phyloP scores from a whole-genome alignment of 345 rosid genomes.

The Hibiscus tridactylites region DNA sequence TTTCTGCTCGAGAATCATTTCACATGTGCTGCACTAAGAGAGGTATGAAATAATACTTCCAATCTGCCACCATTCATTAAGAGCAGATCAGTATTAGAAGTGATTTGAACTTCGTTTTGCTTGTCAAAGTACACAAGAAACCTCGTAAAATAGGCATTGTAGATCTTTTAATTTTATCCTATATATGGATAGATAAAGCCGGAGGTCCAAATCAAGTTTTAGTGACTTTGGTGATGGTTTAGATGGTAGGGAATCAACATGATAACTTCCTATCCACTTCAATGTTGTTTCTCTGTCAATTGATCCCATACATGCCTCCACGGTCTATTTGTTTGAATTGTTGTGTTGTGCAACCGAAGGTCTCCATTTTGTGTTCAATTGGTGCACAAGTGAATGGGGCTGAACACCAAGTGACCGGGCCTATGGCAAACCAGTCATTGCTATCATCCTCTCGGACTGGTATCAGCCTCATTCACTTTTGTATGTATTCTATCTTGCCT shows the following conservation, averaged over 20 bases:
- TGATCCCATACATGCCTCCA: conserved; percentile 11
- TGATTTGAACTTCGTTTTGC: neutral
- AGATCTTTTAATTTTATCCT: neutral
- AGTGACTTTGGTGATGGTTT: conserved; percentile 15
- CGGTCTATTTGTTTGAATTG: neutral
- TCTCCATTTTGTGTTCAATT: conserved; percentile 16
- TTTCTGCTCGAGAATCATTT: neutral
- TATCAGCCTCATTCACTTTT: conserved; percentile 34
- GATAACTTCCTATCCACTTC: conserved; percentile 34
- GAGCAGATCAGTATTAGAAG: no score
- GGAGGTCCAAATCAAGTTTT: conserved; percentile 30
- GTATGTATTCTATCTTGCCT: conserved; percentile 27
- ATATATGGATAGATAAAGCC: neutral
- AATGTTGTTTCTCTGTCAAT: conserved; percentile 17
- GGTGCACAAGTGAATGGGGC: conserved; percentile 30
- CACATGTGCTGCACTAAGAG: neutral
- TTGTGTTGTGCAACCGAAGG: no score
- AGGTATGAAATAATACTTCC: neutral
- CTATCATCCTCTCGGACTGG: conserved; percentile 20
- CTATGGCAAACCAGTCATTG: conserved; percentile 5
- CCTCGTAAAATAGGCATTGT: neutral
- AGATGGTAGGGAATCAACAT: conserved; percentile 9
- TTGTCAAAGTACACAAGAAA: neutral
- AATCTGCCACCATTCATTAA: neutral
- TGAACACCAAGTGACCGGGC: conserved; percentile 25